A percentile compares a stretch with the other conserved stretches of the same genome.
Conservation (phyloP, 2,329 filamentous ascomycete genomes). For the Dactylellina drechsleri region DNA sequence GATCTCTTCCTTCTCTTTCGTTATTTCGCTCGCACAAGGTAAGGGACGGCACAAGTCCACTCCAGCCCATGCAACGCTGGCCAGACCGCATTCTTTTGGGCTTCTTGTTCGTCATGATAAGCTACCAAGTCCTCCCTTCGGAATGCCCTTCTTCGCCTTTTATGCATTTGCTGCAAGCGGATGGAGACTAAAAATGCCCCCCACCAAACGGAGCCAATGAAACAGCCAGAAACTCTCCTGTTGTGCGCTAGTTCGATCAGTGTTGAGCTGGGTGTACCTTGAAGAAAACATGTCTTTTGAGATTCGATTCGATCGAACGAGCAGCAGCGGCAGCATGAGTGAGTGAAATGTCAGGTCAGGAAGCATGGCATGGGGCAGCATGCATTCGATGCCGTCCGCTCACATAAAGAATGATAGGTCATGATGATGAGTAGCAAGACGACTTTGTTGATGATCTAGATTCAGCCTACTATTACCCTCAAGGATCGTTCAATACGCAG, state of each 20-base stretch:
- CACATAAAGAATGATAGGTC: too few relatives aligned
- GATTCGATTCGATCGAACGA: conserved; percentile 11
- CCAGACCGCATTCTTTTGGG: not conserved
- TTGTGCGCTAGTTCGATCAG: conserved; percentile 24
- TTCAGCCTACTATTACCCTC: too few relatives aligned
- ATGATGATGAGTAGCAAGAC: too few relatives aligned
- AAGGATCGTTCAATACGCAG: too few relatives aligned
- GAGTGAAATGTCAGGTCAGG: not conserved
- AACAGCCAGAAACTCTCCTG: conserved; percentile 42
- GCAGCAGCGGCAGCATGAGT: not conserved
- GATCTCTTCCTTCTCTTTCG: too few relatives aligned
- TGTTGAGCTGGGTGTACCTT: too few relatives aligned
- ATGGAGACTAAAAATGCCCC: not conserved
- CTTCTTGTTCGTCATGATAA: conserved; percentile 9
- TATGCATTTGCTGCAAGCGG: conserved; percentile 8
- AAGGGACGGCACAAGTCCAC: not conserved
- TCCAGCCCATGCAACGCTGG: conserved; percentile 2
- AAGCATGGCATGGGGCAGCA: not conserved
- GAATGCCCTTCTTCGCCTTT: conserved; percentile 14
- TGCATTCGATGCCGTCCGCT: conserved; percentile 1
- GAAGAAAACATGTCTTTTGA: too few relatives aligned
- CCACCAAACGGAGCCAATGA: conserved; percentile 20
- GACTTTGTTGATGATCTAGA: too few relatives aligned
- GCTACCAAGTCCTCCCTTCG: conserved; percentile 9
- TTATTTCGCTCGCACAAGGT: too few relatives aligned